Evolutionary conservation across 2,329 filamentous ascomycete genomes (phyloP).

Genomic region (Colletotrichum truncatum): DNA sequence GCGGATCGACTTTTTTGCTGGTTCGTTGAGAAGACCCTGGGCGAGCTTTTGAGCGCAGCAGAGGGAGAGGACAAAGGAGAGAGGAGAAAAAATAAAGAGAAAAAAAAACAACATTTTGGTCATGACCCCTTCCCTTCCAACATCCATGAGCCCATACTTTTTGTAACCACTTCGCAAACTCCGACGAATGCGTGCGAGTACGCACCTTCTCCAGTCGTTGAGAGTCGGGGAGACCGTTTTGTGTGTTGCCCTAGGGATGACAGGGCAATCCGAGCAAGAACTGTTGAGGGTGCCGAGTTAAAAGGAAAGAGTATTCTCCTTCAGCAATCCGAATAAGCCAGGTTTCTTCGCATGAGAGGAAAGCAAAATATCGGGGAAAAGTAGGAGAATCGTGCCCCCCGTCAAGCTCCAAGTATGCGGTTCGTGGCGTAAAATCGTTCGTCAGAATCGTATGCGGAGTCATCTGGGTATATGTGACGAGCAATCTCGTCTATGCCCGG

Average conservation of each 20-base stretch:
- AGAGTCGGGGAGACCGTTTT: conserved; percentile 24
- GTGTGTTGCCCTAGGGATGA: not conserved
- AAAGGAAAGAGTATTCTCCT: conserved; percentile 20
- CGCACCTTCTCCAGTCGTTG: conserved; percentile 30
- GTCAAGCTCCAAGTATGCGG: conserved; percentile 27
- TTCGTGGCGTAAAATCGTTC: conserved; percentile 30
- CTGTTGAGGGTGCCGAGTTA: conserved; percentile 25
- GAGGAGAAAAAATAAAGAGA: not conserved
- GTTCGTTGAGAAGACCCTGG: not conserved
- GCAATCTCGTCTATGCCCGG: conserved; percentile 25
- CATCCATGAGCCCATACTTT: conserved; percentile 30
- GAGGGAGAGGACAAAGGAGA: conserved; percentile 27
- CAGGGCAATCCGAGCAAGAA: conserved; percentile 7
- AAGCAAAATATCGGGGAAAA: conserved; percentile 22
- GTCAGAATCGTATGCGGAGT: conserved; percentile 31
- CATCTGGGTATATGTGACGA: conserved; percentile 30
- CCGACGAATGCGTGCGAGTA: conserved; percentile 31
- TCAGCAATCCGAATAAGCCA: conserved; percentile 20
- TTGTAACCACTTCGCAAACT: conserved; percentile 31
- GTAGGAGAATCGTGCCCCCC: conserved; percentile 12
- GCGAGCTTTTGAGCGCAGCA: conserved; percentile 19
- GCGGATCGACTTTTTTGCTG: conserved; percentile 16
- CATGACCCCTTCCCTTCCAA: conserved; percentile 30
- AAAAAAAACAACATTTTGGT: conserved; percentile 15
- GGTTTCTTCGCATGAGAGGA: not conserved